These are phyloP conservation scores for Halophytophthora batemanensis DNA, from an alignment of 352 stramenopile species.

Conservation along the genomic window DNA sequence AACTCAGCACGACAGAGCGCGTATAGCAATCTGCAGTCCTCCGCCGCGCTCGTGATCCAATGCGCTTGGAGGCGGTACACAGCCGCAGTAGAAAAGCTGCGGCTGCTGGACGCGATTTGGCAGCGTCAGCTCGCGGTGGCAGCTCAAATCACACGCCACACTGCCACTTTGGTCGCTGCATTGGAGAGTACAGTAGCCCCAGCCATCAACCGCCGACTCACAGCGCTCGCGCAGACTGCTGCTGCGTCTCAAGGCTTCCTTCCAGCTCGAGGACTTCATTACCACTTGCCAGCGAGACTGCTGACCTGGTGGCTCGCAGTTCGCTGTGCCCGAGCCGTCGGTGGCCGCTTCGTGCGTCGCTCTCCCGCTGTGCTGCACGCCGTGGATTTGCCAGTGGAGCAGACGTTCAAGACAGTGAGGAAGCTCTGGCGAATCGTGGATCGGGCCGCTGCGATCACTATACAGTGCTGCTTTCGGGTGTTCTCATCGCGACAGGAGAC, in stretches of 20 bases:
- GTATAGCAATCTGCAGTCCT: constrained; percentile 22
- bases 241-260: background rate
- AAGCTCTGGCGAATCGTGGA: constrained; percentile 26
- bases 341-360: constrained; percentile 35
- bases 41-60: constrained; percentile 49
- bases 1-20: constrained; percentile 21
- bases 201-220: background rate
- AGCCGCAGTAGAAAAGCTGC: constrained; percentile 23
- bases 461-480: constrained; percentile 38
- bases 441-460: constrained; percentile 13
- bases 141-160: constrained; percentile 31
- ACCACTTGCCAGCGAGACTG: constrained; percentile 31
- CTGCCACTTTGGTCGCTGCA: constrained; percentile 7
- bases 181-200: background rate
- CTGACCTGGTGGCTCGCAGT: constrained; percentile 45
- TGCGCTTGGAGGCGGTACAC: constrained; percentile 35
- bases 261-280: constrained; percentile 20
- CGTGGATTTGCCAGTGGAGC: constrained; percentile 37
- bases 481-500: constrained; percentile 27
- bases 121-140: constrained; percentile 38
- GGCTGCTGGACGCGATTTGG: constrained; percentile 28
- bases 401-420: constrained; percentile 18
- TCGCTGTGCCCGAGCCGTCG: constrained; percentile 12
- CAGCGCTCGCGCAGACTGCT: constrained; percentile 1
- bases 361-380: constrained; percentile 32